Base-by-base conservation (phyloP, 2,329 filamentous ascomycete species). In the Alternaria arborescens region DNA sequence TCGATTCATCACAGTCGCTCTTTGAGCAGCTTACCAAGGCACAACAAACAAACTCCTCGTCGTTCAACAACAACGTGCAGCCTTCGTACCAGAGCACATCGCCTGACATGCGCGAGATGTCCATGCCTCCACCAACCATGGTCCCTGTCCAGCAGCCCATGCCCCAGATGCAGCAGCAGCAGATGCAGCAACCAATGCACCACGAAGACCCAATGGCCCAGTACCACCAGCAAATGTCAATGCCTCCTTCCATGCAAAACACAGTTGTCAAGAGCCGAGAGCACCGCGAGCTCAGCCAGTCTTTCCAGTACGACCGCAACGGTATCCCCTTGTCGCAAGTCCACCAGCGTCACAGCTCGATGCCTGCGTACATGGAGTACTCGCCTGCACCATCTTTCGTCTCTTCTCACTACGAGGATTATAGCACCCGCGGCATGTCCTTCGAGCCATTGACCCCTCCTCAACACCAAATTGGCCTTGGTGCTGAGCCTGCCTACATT, bases 21-120 rank as follows among this genome's bases (percentile, higher is more conserved):
- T 99, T 97, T 79, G 95, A 99, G 86, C 95, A 99, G 85, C 89
- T 99, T 83, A 99, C 95, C 73, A 99, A 98, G 85, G 94, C 94
- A 48, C 95, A 99, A 82, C 95, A 98, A 86, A 94, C 94, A 80
- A 98, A 97, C 83, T 96, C 94, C 8, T 98, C 95, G 4, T 97
- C 94, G 2, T 98, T 97, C 86, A 93, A 88, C 81, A 92, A 91
- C 66, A 84, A 83, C 73, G 82, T 84, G 71, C 84, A 80, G 81
- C 58, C 70, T 5, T 91, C 91, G 75, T 91, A 90, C 55, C 93
- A 97, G 80, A 89, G 91, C 64, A 90, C 90, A 42, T 97, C 95
- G 48, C 94, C 95, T 46, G 91, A 95, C 71, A 91, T 97, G 86
- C 89, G 93, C 78, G 89, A 91, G 58, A 91, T 95, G 82, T 90